Percentiles rank a stretch among this genome's conserved stretches.
These are phyloP conservation scores for Yamadazyma buinensis DNA, from an alignment of 1,139 yeast species.

Conservation along the genomic window DNA sequence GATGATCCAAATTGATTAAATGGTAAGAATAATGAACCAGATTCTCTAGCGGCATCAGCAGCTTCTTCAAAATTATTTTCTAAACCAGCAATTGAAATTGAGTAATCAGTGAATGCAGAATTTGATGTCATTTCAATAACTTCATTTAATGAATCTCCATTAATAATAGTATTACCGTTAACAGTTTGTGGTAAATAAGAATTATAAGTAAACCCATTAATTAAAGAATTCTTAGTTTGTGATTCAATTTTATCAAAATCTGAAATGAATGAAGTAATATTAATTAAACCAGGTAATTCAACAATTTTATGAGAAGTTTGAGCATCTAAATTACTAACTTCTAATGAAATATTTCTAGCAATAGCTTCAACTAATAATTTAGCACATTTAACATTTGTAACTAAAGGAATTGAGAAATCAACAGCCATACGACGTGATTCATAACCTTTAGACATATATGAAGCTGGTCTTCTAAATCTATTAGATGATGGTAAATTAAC, in stretches of 20 bases:
- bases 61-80: conserved; percentile 62
- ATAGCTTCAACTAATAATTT: conserved; percentile 92
- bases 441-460: conserved; percentile 96
- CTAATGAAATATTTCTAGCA: conserved; percentile 64
- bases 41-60: conserved; percentile 59
- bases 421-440: conserved; percentile 99
- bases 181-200: conserved; percentile 73
- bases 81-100: conserved; percentile 80
- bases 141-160: conserved; percentile 57
- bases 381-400: conserved; percentile 97
- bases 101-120: conserved; percentile 75
- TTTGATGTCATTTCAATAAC: conserved; percentile 57
- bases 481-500: conserved; percentile 95
- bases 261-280: conserved; percentile 78
- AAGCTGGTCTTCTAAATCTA: conserved; percentile 98
- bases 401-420: conserved; percentile 95
- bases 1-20: conserved; percentile 68
- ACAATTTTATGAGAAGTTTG: conserved; percentile 87
- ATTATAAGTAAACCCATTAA: conserved; percentile 86
- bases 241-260: conserved; percentile 60
- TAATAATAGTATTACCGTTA: conserved; percentile 54
- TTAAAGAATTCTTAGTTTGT: conserved; percentile 67
- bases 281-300: conserved; percentile 82
- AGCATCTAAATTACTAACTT: conserved; percentile 75
- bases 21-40: conserved; percentile 80